These are phyloP conservation scores for Saraca asoca DNA, from an alignment of 331 rosid species.

Conservation along the genomic window DNA sequence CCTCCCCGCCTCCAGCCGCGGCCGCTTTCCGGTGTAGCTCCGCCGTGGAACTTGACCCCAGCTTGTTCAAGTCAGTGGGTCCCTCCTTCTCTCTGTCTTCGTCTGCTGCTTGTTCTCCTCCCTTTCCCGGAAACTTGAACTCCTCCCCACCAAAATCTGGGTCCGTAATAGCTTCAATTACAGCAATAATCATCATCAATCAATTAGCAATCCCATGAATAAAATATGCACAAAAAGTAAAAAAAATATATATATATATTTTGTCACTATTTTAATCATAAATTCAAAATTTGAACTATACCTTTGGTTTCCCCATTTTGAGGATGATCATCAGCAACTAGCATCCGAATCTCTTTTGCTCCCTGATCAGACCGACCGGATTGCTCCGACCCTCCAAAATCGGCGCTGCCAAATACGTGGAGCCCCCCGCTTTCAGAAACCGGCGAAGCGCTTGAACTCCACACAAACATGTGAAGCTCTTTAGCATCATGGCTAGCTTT, in stretches of 20 bases:
- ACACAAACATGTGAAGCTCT: constrained; percentile 59
- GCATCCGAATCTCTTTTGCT: constrained; percentile 93
- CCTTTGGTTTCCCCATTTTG: constrained; percentile 77
- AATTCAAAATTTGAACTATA: not conserved
- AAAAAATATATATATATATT: not conserved
- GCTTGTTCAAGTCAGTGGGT: constrained; percentile 60
- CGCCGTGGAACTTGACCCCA: constrained; percentile 70
- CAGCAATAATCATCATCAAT: not conserved
- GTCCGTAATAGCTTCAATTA: constrained; percentile 44
- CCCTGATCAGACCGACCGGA: constrained; percentile 82
- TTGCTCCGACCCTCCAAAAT: constrained; percentile 61
- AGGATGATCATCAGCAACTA: constrained; percentile 73
- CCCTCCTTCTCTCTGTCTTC: constrained; percentile 58
- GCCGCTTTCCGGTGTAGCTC: constrained; percentile 63
- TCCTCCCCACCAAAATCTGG: constrained; percentile 54
- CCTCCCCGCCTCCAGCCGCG: constrained; percentile 30
- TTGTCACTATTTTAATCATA: not conserved
- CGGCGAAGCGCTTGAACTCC: constrained; percentile 56
- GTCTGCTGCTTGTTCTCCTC: constrained; percentile 47
- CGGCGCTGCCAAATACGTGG: constrained; percentile 63
- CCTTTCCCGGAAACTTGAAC: constrained; percentile 54
- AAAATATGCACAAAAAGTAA: not conserved
- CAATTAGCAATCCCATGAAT: not conserved
- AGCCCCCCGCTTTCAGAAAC: constrained; percentile 58
- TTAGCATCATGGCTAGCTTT: constrained; percentile 48